These are phyloP conservation scores for Cladophialophora yegresii DNA, from an alignment of 2,329 filamentous ascomycete genomes.

Conservation along the genomic window DNA sequence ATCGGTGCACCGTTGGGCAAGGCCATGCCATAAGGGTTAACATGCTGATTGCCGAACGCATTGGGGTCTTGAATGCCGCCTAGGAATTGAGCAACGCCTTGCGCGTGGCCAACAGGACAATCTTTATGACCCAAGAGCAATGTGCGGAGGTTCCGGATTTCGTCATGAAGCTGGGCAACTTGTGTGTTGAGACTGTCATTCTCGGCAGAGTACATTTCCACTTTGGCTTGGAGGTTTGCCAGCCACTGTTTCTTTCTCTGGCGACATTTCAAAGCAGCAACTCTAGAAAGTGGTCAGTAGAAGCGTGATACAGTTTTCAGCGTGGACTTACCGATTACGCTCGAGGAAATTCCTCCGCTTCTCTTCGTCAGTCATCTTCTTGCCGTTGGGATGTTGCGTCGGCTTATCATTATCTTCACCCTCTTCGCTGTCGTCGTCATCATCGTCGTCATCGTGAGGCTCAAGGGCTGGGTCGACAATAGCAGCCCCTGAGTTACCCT, in stretches of 20 bases:
- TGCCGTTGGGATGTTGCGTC: constrained; percentile 44
- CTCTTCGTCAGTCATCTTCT: constrained; percentile 98
- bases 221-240: constrained; percentile 88
- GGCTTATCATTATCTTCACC: constrained; percentile 53
- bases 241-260: constrained; percentile 99
- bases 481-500: constrained; percentile 55
- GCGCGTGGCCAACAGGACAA: constrained; percentile 86
- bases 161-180: constrained; percentile 81
- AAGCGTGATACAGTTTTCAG: background rate
- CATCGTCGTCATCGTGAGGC: constrained; percentile 57
- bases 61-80: constrained; percentile 43
- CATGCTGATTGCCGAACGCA: constrained; percentile 40
- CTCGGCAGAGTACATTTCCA: constrained; percentile 87
- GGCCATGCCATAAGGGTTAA: constrained; percentile 48
- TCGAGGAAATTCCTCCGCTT: constrained; percentile 98
- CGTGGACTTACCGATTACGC: constrained; percentile 76
- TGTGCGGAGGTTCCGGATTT: constrained; percentile 93
- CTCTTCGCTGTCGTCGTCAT: constrained; percentile 59
- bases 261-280: constrained; percentile 93
- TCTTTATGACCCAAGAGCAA: constrained; percentile 92
- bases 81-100: constrained; percentile 59
- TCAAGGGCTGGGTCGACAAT: constrained; percentile 45
- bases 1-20: constrained; percentile 42
- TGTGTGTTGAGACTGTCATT: constrained; percentile 85
- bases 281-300: constrained; percentile 57